These are phyloP conservation scores for Mimosa bimucronata DNA, from an alignment of 306 rosid species.

Conservation along the genomic window DNA sequence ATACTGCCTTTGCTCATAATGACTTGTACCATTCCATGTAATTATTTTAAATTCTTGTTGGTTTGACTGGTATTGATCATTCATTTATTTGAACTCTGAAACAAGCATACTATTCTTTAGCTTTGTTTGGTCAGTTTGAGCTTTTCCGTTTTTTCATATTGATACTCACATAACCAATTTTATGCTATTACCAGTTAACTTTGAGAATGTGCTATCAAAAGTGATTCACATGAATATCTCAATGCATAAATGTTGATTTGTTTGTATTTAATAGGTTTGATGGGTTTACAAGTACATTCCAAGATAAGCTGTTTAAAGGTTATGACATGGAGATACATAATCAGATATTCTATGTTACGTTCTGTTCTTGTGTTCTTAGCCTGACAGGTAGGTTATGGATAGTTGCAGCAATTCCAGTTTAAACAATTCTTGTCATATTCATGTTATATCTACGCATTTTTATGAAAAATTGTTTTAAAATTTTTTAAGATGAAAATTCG, in stretches of 20 bases:
- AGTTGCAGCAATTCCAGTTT: conserved; percentile 25
- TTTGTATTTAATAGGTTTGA: conserved; percentile 53
- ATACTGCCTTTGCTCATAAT: conserved; percentile 31
- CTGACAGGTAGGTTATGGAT: conserved; percentile 67
- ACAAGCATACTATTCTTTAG: conserved; percentile 14
- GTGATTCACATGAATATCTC: conserved; percentile 15
- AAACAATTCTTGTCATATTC: conserved; percentile 20
- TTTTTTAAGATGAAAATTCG: background rate
- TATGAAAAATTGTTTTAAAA: background rate
- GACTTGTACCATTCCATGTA: conserved; percentile 2
- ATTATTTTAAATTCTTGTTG: conserved; percentile 23
- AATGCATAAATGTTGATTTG: conserved; percentile 27
- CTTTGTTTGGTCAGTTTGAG: conserved; percentile 18
- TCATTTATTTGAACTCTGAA: conserved; percentile 16
- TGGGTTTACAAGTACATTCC: conserved; percentile 98
- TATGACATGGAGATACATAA: conserved; percentile 98
- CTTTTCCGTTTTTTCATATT: conserved; percentile 8
- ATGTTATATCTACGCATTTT: background rate
- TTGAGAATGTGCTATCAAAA: conserved; percentile 5
- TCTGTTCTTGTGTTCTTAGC: conserved; percentile 91
- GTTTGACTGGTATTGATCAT: conserved; percentile 23
- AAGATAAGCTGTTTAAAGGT: conserved; percentile 93
- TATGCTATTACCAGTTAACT: background rate
- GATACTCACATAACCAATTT: background rate
- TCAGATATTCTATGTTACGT: conserved; percentile 93